Conservation (phyloP, 208 protist genomes). For the Acanthamoeba polyphaga region DNA sequence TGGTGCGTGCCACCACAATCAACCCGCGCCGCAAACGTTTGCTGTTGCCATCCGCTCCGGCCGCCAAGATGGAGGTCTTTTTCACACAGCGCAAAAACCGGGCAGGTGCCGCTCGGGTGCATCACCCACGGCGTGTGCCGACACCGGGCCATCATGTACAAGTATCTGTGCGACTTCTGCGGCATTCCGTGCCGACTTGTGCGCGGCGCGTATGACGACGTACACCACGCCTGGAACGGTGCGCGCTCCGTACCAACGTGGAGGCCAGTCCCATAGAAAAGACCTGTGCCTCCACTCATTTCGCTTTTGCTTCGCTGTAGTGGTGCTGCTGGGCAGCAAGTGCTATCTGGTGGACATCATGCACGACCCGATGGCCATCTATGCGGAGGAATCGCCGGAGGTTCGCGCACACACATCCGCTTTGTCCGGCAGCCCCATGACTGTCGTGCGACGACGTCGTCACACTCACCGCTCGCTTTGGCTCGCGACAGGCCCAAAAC, state of each 20-base stretch:
- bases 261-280: too few species aligned
- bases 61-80: not conserved
- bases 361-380: slow-evolving; percentile 57
- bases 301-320: not conserved
- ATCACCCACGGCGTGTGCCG: slow-evolving; percentile 77
- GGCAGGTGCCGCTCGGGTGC: slow-evolving; percentile 24
- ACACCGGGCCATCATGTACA: slow-evolving; percentile 76
- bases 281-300: not conserved
- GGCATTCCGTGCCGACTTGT: slow-evolving; percentile 75
- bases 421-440: too few species aligned
- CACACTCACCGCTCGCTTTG: too few species aligned
- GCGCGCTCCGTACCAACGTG: too few species aligned
- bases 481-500: not conserved
- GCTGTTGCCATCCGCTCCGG: too few species aligned
- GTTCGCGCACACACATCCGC: not conserved
- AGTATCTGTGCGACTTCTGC: slow-evolving; percentile 76
- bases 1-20: not conserved
- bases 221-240: slow-evolving; percentile 57
- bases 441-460: not conserved
- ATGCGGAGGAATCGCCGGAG: slow-evolving; percentile 45
- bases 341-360: not conserved
- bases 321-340: not conserved
- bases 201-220: slow-evolving; percentile 59
- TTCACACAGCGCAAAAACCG: not conserved
- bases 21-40: not conserved